These are phyloP conservation scores for Geum urbanum DNA, from an alignment of 306 rosid genomes.

Conservation along the genomic window DNA sequence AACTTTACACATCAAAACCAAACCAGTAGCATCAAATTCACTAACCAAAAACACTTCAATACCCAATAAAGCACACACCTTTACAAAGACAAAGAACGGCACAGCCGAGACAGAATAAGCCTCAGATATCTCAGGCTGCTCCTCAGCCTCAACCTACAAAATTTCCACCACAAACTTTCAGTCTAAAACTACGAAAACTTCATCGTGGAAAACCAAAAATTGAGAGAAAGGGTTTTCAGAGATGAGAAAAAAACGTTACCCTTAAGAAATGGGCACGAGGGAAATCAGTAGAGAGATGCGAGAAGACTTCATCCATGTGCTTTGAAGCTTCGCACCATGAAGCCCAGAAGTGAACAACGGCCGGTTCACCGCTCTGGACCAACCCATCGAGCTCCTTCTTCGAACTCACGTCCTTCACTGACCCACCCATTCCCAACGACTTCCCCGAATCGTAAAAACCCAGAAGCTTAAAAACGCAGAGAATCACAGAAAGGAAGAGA, in stretches of 20 bases:
- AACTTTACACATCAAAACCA: background rate
- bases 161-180: background rate
- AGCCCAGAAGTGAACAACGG: constrained; percentile 84
- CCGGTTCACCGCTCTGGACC: constrained; percentile 55
- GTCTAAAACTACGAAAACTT: background rate
- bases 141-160: constrained; percentile 90
- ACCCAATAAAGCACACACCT: constrained; percentile 46
- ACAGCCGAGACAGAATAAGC: constrained; percentile 85
- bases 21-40: background rate
- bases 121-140: constrained; percentile 82
- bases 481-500: background rate
- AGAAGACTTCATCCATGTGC: constrained; percentile 88
- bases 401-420: constrained; percentile 66
- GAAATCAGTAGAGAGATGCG: constrained; percentile 77
- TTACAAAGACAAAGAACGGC: constrained; percentile 71
- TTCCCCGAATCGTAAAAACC: background rate
- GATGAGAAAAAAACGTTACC: constrained; percentile 37
- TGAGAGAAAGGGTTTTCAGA: background rate
- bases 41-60: background rate
- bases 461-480: constrained; percentile 2
- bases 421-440: constrained; percentile 57
- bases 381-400: constrained; percentile 58
- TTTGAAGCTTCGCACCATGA: constrained; percentile 96
- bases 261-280: constrained; percentile 71
- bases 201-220: background rate